phyloP scores from a whole-genome alignment of 2,329 filamentous ascomycete species.

The Trichoderma sp. region DNA sequence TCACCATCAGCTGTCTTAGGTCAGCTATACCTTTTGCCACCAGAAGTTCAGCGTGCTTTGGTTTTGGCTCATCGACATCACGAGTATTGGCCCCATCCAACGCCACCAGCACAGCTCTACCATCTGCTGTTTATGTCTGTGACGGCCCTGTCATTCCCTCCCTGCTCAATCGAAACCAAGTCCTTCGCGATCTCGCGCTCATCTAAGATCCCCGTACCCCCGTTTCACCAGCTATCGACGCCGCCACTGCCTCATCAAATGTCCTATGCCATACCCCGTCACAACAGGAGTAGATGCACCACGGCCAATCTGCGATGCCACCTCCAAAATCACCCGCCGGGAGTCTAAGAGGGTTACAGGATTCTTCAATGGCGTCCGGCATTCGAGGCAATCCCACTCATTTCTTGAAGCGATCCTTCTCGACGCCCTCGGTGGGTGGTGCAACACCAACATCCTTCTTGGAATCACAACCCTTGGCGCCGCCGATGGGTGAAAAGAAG shows the following conservation, averaged over 20 bases:
- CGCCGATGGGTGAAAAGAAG: constrained; percentile 49
- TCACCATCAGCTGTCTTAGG: constrained; percentile 15
- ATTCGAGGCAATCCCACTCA: constrained; percentile 36
- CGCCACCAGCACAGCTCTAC: constrained; percentile 13
- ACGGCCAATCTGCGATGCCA: constrained; percentile 36
- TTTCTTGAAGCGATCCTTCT: constrained; percentile 48
- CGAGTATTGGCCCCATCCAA: constrained; percentile 1
- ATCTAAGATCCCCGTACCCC: constrained; percentile 15
- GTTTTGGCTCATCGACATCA: background rate
- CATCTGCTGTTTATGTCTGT: constrained; percentile 35
- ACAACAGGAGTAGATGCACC: constrained; percentile 42
- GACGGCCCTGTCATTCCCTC: constrained; percentile 27
- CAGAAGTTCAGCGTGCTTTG: background rate
- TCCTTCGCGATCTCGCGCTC: constrained; percentile 32
- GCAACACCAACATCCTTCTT: constrained; percentile 6
- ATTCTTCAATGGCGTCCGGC: constrained; percentile 33
- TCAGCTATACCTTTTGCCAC: constrained; percentile 18
- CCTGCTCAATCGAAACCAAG: constrained; percentile 33
- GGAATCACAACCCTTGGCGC: constrained; percentile 25
- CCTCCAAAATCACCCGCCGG: constrained; percentile 28
- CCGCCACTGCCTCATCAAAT: constrained; percentile 47
- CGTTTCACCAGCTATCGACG: constrained; percentile 6
- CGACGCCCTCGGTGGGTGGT: constrained; percentile 34
- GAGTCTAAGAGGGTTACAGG: constrained; percentile 32
- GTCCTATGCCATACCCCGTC: constrained; percentile 40